Base-by-base conservation (phyloP, 2,329 filamentous ascomycete species). In the Penicillium sp. region DNA sequence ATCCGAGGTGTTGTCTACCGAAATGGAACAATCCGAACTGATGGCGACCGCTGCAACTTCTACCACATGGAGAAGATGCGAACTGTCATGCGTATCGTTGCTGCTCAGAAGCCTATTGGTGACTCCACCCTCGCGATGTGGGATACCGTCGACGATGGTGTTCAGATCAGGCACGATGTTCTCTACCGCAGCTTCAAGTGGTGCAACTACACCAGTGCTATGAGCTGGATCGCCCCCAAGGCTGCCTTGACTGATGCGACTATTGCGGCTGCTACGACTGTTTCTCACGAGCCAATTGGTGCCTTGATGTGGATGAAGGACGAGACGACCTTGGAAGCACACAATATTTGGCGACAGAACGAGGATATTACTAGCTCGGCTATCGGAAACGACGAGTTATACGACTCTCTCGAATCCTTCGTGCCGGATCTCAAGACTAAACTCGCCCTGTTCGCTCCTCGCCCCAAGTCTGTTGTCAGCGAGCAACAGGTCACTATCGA, bases 281-380 rank as follows among this genome's bases (percentile, higher is more conserved):
- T 52, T n/a, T 14, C 24, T 11, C 27, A 43, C 9, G 49, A 52
- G 27, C 49, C 49, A 11, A 52, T 52, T 13, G 49, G 49, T 21
- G 49, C 49, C 5, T 44, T 52, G 49, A 52, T 52, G 49, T 52
- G 49, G 49, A 52, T 52, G 49, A 52, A 52, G 49, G 42, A 52
- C 21, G 49, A 52, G n/a, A 39, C 31, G 26, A 52, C 49, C 13
- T 19, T 52, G 9, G 49, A 39, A 14, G 24, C 49, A 3, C 49
- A 52, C 39, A 39, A 52, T 3, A 5, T 44, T 39, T 52, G 49
- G 49, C 26, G 49, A 31, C 49, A 52, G 3, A 52, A 52, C 16
- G 49, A 52, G 19, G 27, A 52, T n/a, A 52, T 52, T n/a, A n/a
- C 26, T 16, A 22, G 13, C 24, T 29, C n/a, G 11, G 27, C 49